phyloP scores from a whole-genome alignment of 441 rosid genomes.

The Gossypium laxum region DNA sequence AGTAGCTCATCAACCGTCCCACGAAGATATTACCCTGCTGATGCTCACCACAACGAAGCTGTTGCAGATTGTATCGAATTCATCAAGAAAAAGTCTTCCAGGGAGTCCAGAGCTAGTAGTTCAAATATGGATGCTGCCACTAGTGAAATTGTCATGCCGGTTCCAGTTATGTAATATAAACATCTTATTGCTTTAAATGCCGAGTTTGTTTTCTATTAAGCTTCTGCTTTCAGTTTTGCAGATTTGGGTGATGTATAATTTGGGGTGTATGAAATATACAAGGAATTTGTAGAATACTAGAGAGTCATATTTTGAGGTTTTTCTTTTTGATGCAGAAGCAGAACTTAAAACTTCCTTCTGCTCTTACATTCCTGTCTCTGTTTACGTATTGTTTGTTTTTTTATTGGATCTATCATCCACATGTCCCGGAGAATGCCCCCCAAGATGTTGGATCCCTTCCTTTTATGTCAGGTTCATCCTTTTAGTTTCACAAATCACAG shows the following conservation, averaged over 20 bases:
- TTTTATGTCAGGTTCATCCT: not conserved
- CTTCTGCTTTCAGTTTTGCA: constrained; percentile 7
- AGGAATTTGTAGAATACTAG: not conserved
- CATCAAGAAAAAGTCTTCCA: constrained; percentile 45
- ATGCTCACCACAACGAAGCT: constrained; percentile 52
- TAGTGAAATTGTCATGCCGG: constrained; percentile 23
- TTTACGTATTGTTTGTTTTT: not conserved
- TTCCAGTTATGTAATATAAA: constrained; percentile 23
- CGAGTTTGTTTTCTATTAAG: not conserved
- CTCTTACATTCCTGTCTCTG: not conserved
- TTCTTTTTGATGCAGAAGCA: not conserved
- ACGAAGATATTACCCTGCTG: constrained; percentile 17
- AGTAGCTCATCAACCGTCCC: not conserved
- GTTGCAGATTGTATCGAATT: constrained; percentile 74
- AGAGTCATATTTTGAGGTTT: not conserved
- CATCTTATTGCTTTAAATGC: not conserved
- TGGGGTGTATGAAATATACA: not conserved
- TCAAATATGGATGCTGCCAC: constrained; percentile 18
- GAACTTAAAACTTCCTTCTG: not conserved
- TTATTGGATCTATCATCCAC: not conserved
- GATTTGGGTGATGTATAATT: not conserved
- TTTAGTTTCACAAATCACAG: not conserved
- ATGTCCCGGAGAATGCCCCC: not conserved
- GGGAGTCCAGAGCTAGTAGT: constrained; percentile 12
- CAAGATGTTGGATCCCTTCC: not conserved